A percentile compares a stretch with the other conserved stretches of the same genome.
Evolutionary conservation across 1,284 basidiomycete genomes (phyloP).

Genomic region (Gymnopus androsaceus): DNA sequence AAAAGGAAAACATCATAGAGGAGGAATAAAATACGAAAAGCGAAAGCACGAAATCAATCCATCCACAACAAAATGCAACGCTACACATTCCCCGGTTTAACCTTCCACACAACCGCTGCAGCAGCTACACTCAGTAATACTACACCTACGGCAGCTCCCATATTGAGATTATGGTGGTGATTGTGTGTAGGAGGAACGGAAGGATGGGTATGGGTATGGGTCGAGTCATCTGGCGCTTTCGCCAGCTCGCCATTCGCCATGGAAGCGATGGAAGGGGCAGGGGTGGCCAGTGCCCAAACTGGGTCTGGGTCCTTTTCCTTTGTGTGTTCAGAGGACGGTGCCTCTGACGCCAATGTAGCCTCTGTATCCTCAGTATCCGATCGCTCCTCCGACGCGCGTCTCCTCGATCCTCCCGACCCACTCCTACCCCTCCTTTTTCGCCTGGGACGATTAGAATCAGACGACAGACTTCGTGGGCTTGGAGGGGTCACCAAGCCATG

Average conservation of each 20-base stretch:
- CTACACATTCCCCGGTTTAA: constrained; percentile 43
- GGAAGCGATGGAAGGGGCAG: no score
- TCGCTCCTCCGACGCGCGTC: constrained; percentile 19
- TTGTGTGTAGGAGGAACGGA: background rate
- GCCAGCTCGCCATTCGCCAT: no score
- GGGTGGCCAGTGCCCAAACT: background rate
- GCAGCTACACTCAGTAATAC: constrained; percentile 61
- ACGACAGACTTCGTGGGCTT: constrained; percentile 67
- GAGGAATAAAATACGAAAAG: no score
- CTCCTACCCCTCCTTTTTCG: constrained; percentile 27
- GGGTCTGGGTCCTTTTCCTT: background rate
- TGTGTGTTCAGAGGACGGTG: constrained; percentile 7
- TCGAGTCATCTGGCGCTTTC: no score
- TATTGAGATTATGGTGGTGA: constrained; percentile 28
- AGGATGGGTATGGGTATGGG: background rate
- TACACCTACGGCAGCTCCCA: constrained; percentile 58
- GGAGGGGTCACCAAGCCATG: constrained; percentile 69
- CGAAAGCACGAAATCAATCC: no score
- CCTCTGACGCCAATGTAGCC: constrained; percentile 29
- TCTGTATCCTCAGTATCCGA: constrained; percentile 32
- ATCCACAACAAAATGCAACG: background rate
- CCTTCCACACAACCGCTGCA: constrained; percentile 68
- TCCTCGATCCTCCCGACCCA: constrained; percentile 16
- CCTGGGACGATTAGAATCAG: constrained; percentile 52
- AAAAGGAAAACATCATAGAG: no score